Conservation (phyloP, 192 early-diverging fungal species). For the Rhizoclosmatium sp. region DNA sequence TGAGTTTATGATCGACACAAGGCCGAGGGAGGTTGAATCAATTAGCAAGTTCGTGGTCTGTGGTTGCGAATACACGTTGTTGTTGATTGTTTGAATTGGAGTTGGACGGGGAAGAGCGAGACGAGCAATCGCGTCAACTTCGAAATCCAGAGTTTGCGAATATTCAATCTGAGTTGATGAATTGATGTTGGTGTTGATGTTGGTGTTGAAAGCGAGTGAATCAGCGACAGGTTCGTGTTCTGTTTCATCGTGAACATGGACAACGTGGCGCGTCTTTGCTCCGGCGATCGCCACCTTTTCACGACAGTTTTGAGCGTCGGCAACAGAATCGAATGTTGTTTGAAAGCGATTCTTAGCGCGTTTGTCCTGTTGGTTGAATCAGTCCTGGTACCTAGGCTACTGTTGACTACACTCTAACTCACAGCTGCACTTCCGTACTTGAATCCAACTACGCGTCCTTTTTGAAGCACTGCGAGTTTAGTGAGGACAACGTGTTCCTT, state of each 20-base stretch:
- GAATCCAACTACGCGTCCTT: slow-evolving; percentile 1
- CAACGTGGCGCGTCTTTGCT: neutral
- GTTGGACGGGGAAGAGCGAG: neutral
- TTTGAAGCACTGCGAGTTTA: neutral
- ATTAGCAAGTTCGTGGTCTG: neutral
- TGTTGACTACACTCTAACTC: neutral
- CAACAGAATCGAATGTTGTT: neutral
- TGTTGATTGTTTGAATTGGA: neutral
- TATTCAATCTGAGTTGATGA: too few relatives aligned
- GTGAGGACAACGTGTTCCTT: neutral
- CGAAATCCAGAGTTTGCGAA: too few relatives aligned
- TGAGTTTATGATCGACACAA: too few relatives aligned
- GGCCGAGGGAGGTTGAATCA: too few relatives aligned
- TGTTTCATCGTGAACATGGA: neutral
- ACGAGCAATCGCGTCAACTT: too few relatives aligned
- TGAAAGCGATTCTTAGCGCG: slow-evolving; percentile 8
- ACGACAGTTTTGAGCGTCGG: neutral
- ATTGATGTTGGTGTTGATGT: too few relatives aligned
- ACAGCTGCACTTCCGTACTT: neutral
- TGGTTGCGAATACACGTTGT: neutral
- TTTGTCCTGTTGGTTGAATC: neutral
- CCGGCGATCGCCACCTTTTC: neutral
- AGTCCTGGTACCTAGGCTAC: neutral
- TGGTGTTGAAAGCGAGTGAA: too few relatives aligned
- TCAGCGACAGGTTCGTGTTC: too few relatives aligned